These are phyloP conservation scores for Eurotiales sp. DNA, from an alignment of 2,329 filamentous ascomycete genomes.

Conservation along the genomic window DNA sequence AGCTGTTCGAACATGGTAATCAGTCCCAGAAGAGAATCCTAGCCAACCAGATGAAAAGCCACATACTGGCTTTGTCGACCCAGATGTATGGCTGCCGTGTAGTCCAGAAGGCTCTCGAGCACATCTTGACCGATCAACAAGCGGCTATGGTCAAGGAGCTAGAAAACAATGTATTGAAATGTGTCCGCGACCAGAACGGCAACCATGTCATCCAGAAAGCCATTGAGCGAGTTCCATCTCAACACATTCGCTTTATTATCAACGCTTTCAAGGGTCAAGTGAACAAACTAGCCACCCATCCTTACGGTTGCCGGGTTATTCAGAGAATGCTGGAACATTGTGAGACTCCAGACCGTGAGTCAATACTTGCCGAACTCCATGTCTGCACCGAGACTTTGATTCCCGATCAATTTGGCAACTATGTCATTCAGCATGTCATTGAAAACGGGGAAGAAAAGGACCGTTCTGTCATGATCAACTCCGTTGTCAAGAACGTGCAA, in stretches of 20 bases:
- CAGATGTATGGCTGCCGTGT: conserved; percentile 95
- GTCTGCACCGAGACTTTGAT: conserved; percentile 68
- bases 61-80: conserved; percentile 72
- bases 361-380: conserved; percentile 76
- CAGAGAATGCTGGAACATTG: conserved; percentile 87
- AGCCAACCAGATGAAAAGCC: conserved; percentile 81
- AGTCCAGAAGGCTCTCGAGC: conserved; percentile 92
- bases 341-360: conserved; percentile 64
- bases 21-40: conserved; percentile 87
- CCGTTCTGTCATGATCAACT: conserved; percentile 65
- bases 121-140: conserved; percentile 90
- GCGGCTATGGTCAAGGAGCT: conserved; percentile 78
- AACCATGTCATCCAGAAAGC: conserved; percentile 97
- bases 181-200: conserved; percentile 83
- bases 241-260: conserved; percentile 82
- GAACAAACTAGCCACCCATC: conserved; percentile 68
- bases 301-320: conserved; percentile 87
- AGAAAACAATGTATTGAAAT: conserved; percentile 67
- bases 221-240: conserved; percentile 72
- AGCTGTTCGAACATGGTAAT: conserved; percentile 93
- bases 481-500: conserved; percentile 70
- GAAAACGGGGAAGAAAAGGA: conserved; percentile 71
- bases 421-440: conserved; percentile 91
- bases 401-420: conserved; percentile 88
- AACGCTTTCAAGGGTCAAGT: conserved; percentile 74